These are phyloP conservation scores for Paraglomus brasilianum DNA, from an alignment of 192 early-diverging fungal species.

Conservation along the genomic window DNA sequence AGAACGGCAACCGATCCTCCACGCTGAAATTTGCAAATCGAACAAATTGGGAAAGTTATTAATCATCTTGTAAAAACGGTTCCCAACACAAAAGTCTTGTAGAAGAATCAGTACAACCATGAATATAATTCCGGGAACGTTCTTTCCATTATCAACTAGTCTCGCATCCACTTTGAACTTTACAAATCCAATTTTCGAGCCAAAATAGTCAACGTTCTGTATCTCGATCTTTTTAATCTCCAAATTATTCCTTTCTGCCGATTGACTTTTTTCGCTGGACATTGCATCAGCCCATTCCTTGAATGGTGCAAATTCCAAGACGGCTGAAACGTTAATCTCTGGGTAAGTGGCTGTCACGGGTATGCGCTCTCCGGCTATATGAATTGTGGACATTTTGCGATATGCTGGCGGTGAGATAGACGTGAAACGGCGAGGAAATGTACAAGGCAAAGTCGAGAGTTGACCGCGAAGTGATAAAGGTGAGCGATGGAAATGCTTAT, in stretches of 20 bases:
- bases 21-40: conserved; percentile 39
- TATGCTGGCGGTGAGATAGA: too few species aligned
- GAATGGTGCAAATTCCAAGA: conserved; percentile 56
- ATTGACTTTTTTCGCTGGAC: conserved; percentile 36
- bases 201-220: conserved; percentile 76
- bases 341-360: conserved; percentile 22
- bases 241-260: conserved; percentile 37
- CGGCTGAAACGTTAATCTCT: conserved; percentile 32
- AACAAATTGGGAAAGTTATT: background rate
- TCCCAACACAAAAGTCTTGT: background rate
- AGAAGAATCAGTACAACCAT: conserved; percentile 46
- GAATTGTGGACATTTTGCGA: background rate
- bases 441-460: too few species aligned
- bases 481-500: too few species aligned
- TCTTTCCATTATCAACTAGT: conserved; percentile 47
- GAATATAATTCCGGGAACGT: conserved; percentile 75
- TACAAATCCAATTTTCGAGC: conserved; percentile 67
- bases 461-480: too few species aligned
- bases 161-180: conserved; percentile 64
- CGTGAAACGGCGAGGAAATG: too few species aligned
- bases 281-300: conserved; percentile 54
- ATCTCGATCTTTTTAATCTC: conserved; percentile 54
- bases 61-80: background rate
- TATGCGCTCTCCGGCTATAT: conserved; percentile 18
- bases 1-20: conserved; percentile 75